Evolutionary conservation across 768 basidiomycete species (phyloP), one percentile per base, ranked within the genome.

Genomic region (Trametes coccinea): DNA sequence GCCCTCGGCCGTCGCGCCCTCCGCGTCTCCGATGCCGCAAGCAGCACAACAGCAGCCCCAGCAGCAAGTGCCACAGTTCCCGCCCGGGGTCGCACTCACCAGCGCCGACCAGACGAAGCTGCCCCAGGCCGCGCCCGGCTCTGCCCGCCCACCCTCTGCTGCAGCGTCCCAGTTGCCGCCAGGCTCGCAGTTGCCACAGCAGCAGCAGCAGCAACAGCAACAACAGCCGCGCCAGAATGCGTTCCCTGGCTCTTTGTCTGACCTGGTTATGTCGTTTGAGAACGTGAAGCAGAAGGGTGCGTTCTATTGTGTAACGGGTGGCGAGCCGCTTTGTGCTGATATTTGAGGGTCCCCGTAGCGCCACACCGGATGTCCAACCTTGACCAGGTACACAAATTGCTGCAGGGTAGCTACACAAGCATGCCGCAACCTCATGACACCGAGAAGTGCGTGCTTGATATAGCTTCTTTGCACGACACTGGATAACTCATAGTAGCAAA

Each of bases 241-340:
- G 22, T 88, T 89, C 82, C 94, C 92, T 16, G 92, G 88, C 58
- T 93, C 88, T 30, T 72, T 99, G 71, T 92, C 93, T 10, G 96
- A 98, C 71, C 80, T 99, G 55, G 95, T 98, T 43, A 86, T 90
- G 22, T 94, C 93, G 43, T 98, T 98, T 70, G 96, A 98, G 78
- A 90, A 82, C 48, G 94, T 96, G 46, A 98, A 98, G 77, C 94
- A 96, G 79, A 95, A 97, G 74, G 94, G 95, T 95, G 63, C 51
- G 79, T 51, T 30, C 22, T 33, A 31, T 5, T 50, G 33, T 16
- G 10, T 17, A 29, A 10, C 8, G 34, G 34, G 33, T 17, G 53
- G 53, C 40, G 34, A 48, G 50, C 17, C 17, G 7, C 41, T 17
- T n/a, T 30, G 31, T 56, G 59, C 61, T 67, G 37, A 59, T n/a